phyloP scores from a whole-genome alignment of 2,329 filamentous ascomycete genomes.

The Coniochaeta sp. region DNA sequence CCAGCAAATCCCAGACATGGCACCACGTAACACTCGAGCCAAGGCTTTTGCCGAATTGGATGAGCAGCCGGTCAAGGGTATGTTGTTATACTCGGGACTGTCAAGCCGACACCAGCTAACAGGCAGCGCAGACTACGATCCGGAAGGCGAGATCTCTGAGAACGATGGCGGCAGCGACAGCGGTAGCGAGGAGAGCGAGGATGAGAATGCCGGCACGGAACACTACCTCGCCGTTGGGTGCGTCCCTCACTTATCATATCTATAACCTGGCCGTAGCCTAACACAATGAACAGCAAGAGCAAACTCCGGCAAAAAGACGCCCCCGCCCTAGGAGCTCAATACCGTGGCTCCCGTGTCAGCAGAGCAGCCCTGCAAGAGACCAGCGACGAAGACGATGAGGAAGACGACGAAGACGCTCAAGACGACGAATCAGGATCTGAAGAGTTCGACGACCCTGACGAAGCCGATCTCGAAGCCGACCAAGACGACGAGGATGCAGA shows the following conservation, averaged over 20 bases:
- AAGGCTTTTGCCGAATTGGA: conserved; percentile 26
- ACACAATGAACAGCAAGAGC: conserved; percentile 53
- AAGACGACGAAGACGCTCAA: conserved; percentile 14
- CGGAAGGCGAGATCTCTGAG: conserved; percentile 59
- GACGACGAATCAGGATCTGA: conserved; percentile 16
- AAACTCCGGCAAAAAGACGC: conserved; percentile 69
- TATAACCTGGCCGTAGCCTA: conserved; percentile 5
- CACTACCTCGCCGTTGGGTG: conserved; percentile 77
- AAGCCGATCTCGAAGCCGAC: conserved; percentile 45
- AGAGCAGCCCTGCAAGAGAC: conserved; percentile 57
- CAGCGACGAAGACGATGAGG: conserved; percentile 34
- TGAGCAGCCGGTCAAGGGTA: conserved; percentile 56
- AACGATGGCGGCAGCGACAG: conserved; percentile 47
- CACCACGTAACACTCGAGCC: conserved; percentile 1
- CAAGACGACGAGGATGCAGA: conserved; percentile 48
- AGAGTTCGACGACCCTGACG: conserved; percentile 48
- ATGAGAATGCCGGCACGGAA: conserved; percentile 62
- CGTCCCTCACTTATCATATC: neutral
- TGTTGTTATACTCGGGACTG: conserved; percentile 4
- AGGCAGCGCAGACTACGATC: conserved; percentile 61
- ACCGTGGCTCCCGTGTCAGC: conserved; percentile 69
- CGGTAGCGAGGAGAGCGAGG: conserved; percentile 35
- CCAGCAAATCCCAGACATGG: neutral
- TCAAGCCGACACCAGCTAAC: neutral
- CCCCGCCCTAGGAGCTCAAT: conserved; percentile 66